These are phyloP conservation scores for Jatropha curcas DNA, from an alignment of 345 rosid genomes.

Conservation along the genomic window DNA sequence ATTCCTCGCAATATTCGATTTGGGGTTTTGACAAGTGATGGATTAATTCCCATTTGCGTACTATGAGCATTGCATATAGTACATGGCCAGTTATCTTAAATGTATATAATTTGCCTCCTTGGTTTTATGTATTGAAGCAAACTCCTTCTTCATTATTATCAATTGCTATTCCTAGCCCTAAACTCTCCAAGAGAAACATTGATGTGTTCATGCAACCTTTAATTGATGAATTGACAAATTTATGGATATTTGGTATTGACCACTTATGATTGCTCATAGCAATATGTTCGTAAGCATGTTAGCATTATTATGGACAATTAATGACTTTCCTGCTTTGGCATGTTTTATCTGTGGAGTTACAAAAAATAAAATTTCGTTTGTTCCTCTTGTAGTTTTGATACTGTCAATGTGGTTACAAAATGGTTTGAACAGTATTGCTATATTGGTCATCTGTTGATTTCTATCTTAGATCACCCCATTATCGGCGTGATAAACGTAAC, in stretches of 20 bases:
- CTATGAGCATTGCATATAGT: background rate
- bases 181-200: background rate
- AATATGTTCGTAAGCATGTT: background rate
- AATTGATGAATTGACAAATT: background rate
- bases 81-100: background rate
- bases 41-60: background rate
- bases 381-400: background rate
- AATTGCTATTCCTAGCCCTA: background rate
- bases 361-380: background rate
- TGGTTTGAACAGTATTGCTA: conserved; percentile 8
- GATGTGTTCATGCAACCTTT: background rate
- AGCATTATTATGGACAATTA: background rate
- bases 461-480: background rate
- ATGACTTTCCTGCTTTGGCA: background rate
- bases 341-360: conserved; percentile 1
- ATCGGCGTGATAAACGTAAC: background rate
- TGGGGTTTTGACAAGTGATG: background rate
- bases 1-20: background rate
- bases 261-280: background rate
- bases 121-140: conserved; percentile 10
- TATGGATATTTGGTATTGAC: background rate
- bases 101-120: conserved; percentile 3
- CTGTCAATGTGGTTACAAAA: background rate
- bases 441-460: conserved; percentile 3
- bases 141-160: background rate